Conservation (phyloP, 2,329 filamentous ascomycete species). For the Aspergillus cejpii region DNA sequence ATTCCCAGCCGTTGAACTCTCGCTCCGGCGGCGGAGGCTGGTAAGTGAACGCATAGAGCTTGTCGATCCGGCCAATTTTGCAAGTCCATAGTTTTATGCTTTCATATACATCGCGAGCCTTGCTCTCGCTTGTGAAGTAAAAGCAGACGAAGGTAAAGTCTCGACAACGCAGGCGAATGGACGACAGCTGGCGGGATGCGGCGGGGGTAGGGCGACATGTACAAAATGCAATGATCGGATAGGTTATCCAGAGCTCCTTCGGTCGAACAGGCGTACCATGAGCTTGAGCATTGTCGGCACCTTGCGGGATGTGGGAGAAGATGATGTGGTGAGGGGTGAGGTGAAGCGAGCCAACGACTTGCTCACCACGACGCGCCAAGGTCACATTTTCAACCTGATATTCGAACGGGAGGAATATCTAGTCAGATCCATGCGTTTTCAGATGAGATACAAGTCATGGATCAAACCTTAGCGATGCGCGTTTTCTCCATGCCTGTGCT, state of each 20-base stretch:
- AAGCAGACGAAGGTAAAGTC: constrained; percentile 94
- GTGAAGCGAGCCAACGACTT: constrained; percentile 55
- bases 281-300: constrained; percentile 34
- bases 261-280: constrained; percentile 43
- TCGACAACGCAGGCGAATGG: constrained; percentile 79
- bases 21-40: constrained; percentile 66
- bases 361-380: constrained; percentile 51
- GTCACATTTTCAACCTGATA: constrained; percentile 51
- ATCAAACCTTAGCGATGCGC: constrained; percentile 39
- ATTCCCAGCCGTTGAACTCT: constrained; percentile 68
- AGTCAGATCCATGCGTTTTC: constrained; percentile 2
- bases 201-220: constrained; percentile 66
- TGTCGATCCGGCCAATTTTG: constrained; percentile 74
- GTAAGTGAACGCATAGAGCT: constrained; percentile 85
- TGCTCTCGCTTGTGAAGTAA: constrained; percentile 68
- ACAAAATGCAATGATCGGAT: constrained; percentile 81
- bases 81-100: constrained; percentile 75
- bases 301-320: constrained; percentile 51
- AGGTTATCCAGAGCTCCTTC: constrained; percentile 86
- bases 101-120: constrained; percentile 79
- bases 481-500: constrained; percentile 40
- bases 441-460: constrained; percentile 1
- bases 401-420: constrained; percentile 3
- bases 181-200: constrained; percentile 63
- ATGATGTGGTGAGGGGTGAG: constrained; percentile 59